phyloP scores from a whole-genome alignment of 176 grass and related monocot genomes.

The Triticum turgidum region DNA sequence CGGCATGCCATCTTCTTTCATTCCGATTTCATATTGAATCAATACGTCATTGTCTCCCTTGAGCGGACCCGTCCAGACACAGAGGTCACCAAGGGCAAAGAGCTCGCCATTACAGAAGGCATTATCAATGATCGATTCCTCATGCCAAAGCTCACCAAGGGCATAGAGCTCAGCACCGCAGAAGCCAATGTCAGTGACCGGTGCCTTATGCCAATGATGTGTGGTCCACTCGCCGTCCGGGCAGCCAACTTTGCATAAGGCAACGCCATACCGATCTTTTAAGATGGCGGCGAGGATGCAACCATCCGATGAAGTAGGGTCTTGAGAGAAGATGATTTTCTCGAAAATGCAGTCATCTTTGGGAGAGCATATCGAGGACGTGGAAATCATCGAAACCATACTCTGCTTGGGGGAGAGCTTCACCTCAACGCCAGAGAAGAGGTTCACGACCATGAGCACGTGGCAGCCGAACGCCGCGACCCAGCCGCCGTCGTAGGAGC shows the following conservation, averaged over 20 bases:
- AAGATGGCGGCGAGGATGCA: neutral
- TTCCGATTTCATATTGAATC: neutral
- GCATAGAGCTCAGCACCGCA: neutral
- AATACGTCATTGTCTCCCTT: accelerated
- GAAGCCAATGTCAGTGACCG: neutral
- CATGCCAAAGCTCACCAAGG: neutral
- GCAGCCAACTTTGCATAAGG: neutral
- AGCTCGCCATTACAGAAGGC: neutral
- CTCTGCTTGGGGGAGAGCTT: neutral
- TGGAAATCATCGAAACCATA: neutral
- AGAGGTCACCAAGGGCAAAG: neutral
- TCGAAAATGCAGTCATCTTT: too few relatives aligned
- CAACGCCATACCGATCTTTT: neutral
- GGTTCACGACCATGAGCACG: neutral
- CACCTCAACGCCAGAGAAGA: neutral
- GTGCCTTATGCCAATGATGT: accelerated
- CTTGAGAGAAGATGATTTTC: neutral
- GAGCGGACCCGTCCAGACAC: too few relatives aligned
- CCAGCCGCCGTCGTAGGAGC: neutral
- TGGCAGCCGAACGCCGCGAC: neutral
- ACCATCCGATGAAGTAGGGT: neutral
- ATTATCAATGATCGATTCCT: neutral
- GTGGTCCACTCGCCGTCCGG: neutral
- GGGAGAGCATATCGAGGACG: neutral
- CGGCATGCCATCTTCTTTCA: neutral